A percentile compares a stretch with the other conserved stretches of the same genome.
phyloP scores from a whole-genome alignment of 2,329 filamentous ascomycete genomes.

The Emergomyces pasteurianus region DNA sequence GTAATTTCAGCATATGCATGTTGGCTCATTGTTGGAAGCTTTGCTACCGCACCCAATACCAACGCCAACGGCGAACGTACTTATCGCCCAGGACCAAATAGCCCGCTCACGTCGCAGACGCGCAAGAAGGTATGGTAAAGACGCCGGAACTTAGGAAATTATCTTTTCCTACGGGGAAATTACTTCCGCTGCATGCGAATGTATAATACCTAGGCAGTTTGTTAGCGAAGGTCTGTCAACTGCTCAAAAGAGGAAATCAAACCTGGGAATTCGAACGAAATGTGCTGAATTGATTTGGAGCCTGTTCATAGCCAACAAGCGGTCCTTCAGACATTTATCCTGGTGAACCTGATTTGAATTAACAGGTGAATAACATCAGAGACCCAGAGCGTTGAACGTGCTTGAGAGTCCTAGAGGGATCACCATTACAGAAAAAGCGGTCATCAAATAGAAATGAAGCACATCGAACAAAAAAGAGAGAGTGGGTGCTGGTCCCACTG shows the following conservation, averaged over 20 bases:
- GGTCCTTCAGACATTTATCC: too few relatives aligned
- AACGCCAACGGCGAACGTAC: neutral
- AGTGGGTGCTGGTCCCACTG: too few relatives aligned
- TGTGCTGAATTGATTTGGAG: neutral
- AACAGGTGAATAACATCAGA: neutral
- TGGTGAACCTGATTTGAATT: neutral
- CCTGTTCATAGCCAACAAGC: neutral
- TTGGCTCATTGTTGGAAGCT: neutral
- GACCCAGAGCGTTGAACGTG: too few relatives aligned
- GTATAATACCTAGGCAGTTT: too few relatives aligned
- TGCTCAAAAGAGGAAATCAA: neutral
- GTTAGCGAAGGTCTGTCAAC: neutral
- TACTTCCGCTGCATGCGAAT: too few relatives aligned
- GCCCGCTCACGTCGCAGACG: neutral
- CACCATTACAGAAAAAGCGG: too few relatives aligned
- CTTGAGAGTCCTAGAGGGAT: too few relatives aligned
- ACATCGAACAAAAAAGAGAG: too few relatives aligned
- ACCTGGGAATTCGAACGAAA: neutral
- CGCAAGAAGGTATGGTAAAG: neutral
- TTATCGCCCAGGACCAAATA: neutral
- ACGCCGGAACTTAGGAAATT: neutral
- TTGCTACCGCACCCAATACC: neutral
- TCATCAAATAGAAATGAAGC: too few relatives aligned
- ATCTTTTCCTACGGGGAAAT: neutral
- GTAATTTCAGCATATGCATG: neutral